Evolutionary conservation across 257 asterid species (phyloP), one percentile per base, ranked within the genome.

Genomic region (Primulina tabacum): DNA sequence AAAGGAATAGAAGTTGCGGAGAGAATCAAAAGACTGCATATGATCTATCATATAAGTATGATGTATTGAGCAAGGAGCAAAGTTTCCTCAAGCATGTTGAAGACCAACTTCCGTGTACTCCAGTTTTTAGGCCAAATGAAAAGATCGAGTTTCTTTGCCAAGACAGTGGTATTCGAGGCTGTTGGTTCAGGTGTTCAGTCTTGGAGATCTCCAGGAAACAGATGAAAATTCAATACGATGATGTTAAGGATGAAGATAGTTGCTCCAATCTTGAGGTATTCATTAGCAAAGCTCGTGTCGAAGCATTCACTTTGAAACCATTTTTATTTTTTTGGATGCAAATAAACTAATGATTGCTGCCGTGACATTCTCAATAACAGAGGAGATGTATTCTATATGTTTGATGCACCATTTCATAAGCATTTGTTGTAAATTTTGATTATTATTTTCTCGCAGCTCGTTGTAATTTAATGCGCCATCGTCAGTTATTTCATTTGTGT

Each of bases 91-190:
- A 81, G 84, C 77, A 78, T 37, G 81, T 60, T 28, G 95, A 82
- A 70, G 78, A 68, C 47, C 79, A 74, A 20, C 71, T 65, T 61
- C 75, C 73, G 73, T 80, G 70, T 75, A 21, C 67, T 38, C 84
- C 82, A 5, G 33, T 57, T 56, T 82, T 86, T 65, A 75, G 77
- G 16, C 75, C 72, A 64, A 82, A 83, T 66, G 96, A 91, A 11
- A 88, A 89, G 80, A 83, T 91, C 69, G 99, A 94, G 65, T 76
- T 87, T 80, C 87, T 94, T 66, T 86, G 93, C 81, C 98, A 84
- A 80, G 99, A 94, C 82, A 92, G 99, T 71, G 99, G 99, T 40
- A 80, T 94, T 60, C 94, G 99, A 64, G 99, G 99, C 56, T 94
- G 99, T 81, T 94, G 99, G 99, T 94, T 94, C 79, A 85, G 87